Conservation (phyloP, 2,329 filamentous ascomycete genomes). For the Penicillium sp. region DNA sequence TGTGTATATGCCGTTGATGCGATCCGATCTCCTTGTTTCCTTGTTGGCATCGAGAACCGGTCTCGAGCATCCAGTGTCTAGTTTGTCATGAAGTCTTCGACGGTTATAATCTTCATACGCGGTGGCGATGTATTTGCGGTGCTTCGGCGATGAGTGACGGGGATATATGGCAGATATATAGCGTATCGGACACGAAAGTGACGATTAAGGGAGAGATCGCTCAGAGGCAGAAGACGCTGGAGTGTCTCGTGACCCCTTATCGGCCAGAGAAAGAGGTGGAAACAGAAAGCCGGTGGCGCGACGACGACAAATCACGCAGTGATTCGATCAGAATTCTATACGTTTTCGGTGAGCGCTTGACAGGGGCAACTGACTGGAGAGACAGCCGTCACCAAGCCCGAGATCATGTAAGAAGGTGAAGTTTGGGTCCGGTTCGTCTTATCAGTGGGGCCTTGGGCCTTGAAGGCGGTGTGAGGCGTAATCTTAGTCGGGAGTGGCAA, state of each 20-base stretch:
- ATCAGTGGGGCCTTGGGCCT: conserved; percentile 5
- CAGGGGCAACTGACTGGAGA: background rate
- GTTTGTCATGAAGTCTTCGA: background rate
- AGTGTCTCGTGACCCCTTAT: background rate
- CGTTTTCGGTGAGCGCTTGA: background rate
- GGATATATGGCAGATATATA: background rate
- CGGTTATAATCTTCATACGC: background rate
- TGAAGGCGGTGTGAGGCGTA: conserved; percentile 4
- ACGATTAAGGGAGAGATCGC: background rate
- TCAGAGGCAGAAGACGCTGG: background rate
- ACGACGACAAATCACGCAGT: background rate
- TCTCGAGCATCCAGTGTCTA: background rate
- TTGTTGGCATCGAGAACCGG: background rate
- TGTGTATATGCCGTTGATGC: background rate
- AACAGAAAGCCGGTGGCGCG: background rate
- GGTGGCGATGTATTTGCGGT: background rate
- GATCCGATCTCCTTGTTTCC: background rate
- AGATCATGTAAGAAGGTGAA: background rate
- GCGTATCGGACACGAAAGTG: background rate
- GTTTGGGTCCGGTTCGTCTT: conserved; percentile 2
- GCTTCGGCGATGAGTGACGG: background rate
- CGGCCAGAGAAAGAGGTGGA: background rate
- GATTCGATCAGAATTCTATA: background rate
- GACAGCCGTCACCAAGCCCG: background rate
- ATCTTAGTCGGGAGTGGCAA: background rate